phyloP scores from a whole-genome alignment of 331 rosid species.

The Pyrus hybrid region DNA sequence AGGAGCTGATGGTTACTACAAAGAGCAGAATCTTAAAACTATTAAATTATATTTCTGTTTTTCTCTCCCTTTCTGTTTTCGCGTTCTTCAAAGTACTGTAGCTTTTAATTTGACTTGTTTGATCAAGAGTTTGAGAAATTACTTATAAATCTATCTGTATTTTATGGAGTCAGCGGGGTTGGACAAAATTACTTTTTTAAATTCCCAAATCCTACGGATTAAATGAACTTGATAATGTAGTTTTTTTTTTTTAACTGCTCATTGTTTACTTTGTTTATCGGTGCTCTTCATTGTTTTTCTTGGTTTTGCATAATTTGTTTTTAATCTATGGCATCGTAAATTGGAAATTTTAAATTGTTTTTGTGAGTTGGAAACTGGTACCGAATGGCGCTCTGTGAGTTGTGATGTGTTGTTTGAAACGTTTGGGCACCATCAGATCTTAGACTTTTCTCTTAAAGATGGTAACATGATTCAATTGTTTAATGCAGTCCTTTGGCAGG shows the following conservation, averaged over 20 bases:
- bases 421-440: neutral
- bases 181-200: conserved; percentile 34
- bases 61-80: conserved; percentile 17
- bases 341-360: neutral
- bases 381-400: neutral
- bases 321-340: neutral
- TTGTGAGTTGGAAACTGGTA: neutral
- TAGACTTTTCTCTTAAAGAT: neutral
- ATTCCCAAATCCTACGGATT: conserved; percentile 15
- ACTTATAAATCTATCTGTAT: conserved; percentile 28
- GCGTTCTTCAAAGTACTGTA: conserved; percentile 46
- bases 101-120: conserved; percentile 40
- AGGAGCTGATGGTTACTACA: conserved; percentile 93
- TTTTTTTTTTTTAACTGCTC: conserved; percentile 3
- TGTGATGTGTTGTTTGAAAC: neutral
- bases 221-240: conserved; percentile 6
- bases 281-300: neutral
- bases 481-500: neutral
- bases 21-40: conserved; percentile 53
- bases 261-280: neutral
- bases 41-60: conserved; percentile 44
- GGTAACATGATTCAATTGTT: neutral
- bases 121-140: conserved; percentile 44
- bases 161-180: conserved; percentile 29
- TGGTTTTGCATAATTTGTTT: neutral